Evolutionary conservation across 148 eudicot species (phyloP), one percentile per base, ranked within the genome.

Genomic region (Vaccinium macrocarpon): DNA sequence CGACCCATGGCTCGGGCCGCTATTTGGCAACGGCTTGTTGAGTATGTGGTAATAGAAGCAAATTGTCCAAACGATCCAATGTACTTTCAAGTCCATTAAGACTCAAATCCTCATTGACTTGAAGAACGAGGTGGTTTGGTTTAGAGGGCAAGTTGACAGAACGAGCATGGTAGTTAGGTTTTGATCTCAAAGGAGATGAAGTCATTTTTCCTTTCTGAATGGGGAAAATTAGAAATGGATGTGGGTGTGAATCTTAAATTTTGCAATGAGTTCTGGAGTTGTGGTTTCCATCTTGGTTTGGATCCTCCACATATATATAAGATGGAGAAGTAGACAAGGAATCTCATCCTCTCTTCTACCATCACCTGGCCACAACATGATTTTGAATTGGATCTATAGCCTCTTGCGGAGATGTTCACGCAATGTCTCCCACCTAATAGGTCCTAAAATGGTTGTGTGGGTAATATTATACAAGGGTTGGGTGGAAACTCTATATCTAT

Each of bases 131-230:
- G 1, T 87, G 87, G 73, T 88, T 78, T 21, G 62, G 66, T 72
- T 49, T 61, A 42, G 80, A 55, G 48, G 87, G 87, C 50, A 85
- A 79, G 85, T 83, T 87, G 19, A 25, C 42, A 55, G 85, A 87
- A 27, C 89, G 85, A 78, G 87, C 46, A 68, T 78, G 84, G 73
- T 18, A 10, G 42, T 6, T 27, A n/a, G 27, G 55, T 46, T 50
- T 50, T 79, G 52, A 42, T 84, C 76, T 86, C 61, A 16, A 57
- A 71, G 80, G 27, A 35, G 79, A 55, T 50, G 80, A 27, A 72
- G 51, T 79, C 84, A 73, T 73, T 29, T 55, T 55, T 38, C 8
- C 3, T 35, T 49, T 53, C 75, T 14, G 27, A 16, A 23, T 32
- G n/a, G 3, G 12, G 70, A 1, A n/a, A 62, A 8, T 8, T 7